Evolutionary conservation across 306 rosid genomes (phyloP).

Genomic region (Coriaria nepalensis): DNA sequence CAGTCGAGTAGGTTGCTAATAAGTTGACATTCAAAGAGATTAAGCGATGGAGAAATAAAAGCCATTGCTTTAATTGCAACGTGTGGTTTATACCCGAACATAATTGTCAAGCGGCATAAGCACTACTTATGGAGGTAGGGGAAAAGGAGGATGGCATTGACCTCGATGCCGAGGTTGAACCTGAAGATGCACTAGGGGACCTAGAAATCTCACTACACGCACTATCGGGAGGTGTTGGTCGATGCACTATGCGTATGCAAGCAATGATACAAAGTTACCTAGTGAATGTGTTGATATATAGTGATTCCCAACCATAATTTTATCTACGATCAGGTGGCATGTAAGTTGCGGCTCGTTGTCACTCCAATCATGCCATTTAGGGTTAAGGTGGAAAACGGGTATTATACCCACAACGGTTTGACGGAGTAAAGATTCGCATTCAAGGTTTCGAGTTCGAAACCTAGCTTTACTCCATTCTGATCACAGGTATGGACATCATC

Average conservation of each 20-base stretch:
- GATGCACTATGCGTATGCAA: neutral
- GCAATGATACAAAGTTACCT: neutral
- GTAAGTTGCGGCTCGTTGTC: neutral
- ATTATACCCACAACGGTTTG: neutral
- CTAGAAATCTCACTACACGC: neutral
- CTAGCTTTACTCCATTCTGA: neutral
- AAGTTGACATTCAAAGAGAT: no score
- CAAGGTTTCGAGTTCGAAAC: neutral
- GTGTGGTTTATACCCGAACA: neutral
- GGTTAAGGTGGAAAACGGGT: neutral
- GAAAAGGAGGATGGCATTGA: neutral
- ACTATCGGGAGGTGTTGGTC: neutral
- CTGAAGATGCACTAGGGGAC: neutral
- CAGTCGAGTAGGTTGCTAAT: neutral
- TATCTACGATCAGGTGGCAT: neutral
- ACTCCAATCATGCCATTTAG: neutral
- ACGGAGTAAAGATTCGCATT: neutral
- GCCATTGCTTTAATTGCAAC: neutral
- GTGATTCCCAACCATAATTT: neutral
- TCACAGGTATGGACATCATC: neutral
- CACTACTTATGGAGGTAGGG: neutral
- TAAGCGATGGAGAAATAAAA: neutral
- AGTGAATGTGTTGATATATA: neutral
- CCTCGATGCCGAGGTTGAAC: neutral
- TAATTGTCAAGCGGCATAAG: neutral